Conservation (phyloP, 1,139 yeast species). For the Spencermartinsiella ligniputridi region DNA sequence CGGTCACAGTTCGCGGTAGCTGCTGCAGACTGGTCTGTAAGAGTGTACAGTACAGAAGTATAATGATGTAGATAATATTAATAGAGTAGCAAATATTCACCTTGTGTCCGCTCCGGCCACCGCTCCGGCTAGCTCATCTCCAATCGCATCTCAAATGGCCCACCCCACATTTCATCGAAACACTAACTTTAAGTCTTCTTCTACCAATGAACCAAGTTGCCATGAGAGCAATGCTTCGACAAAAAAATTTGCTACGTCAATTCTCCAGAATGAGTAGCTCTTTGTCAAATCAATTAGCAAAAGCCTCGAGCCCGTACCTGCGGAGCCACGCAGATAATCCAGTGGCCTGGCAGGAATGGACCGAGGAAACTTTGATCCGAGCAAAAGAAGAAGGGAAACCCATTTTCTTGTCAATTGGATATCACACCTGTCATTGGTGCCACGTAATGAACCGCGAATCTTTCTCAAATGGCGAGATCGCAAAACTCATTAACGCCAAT, state of each 20-base stretch:
- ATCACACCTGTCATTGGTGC: constrained; percentile 38
- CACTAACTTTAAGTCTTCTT: too few species aligned
- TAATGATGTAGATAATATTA: too few species aligned
- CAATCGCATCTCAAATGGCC: too few species aligned
- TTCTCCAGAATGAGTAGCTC: not conserved
- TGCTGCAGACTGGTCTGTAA: constrained; percentile 62
- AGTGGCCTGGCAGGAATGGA: constrained; percentile 41
- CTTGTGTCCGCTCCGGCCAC: too few species aligned
- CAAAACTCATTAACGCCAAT: constrained; percentile 30
- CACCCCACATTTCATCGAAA: too few species aligned
- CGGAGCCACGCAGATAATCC: constrained; percentile 27
- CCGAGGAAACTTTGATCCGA: constrained; percentile 28
- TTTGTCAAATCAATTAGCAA: constrained; percentile 23
- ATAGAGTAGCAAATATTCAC: too few species aligned
- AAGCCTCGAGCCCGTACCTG: constrained; percentile 28
- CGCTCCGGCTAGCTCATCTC: too few species aligned
- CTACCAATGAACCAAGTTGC: not conserved
- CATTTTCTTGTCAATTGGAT: constrained; percentile 36
- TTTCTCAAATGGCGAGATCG: constrained; percentile 29
- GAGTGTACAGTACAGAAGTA: constrained; percentile 24
- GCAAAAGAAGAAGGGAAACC: constrained; percentile 34
- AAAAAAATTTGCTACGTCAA: not conserved
- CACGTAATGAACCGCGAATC: constrained; percentile 38
- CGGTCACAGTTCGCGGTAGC: constrained; percentile 51
- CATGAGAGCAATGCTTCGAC: not conserved